These are phyloP conservation scores for Colletotrichum cordylinicola DNA, from an alignment of 2,329 filamentous ascomycete genomes.

Conservation along the genomic window DNA sequence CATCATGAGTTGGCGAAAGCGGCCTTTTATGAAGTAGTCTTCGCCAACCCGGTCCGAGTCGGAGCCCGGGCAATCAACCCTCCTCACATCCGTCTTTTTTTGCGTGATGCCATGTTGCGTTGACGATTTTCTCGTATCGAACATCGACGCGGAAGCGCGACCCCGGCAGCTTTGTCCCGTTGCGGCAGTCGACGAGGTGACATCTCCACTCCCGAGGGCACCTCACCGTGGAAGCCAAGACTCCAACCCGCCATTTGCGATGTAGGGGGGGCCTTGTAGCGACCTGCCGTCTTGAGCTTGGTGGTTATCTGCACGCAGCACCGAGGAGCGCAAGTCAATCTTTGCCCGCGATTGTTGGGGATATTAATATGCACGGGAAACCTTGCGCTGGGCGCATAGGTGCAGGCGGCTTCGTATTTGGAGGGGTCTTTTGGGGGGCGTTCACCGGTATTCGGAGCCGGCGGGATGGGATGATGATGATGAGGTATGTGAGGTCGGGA, in stretches of 20 bases:
- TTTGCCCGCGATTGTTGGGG: neutral
- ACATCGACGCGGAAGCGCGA: neutral
- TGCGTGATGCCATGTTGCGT: neutral
- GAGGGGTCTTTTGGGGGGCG: neutral
- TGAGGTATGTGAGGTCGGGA: neutral
- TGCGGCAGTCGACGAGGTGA: neutral
- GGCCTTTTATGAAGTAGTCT: neutral
- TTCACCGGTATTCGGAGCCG: neutral
- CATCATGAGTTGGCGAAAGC: neutral
- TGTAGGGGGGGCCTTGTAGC: neutral
- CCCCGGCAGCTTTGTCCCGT: conserved; percentile 1
- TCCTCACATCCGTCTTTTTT: neutral
- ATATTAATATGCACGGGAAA: neutral
- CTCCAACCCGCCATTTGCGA: neutral
- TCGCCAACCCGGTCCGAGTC: neutral
- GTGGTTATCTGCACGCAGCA: neutral
- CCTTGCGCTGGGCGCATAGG: neutral
- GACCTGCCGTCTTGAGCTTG: conserved; percentile 20
- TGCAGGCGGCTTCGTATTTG: neutral
- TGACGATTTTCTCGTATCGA: conserved; percentile 14
- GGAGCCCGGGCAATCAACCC: neutral
- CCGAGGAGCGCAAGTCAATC: neutral
- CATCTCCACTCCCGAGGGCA: conserved; percentile 11
- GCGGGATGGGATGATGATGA: neutral
- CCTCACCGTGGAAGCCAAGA: conserved; percentile 6